phyloP scores from a whole-genome alignment of 495 filamentous ascomycete species.

The Hypoxylon subgilvum region DNA sequence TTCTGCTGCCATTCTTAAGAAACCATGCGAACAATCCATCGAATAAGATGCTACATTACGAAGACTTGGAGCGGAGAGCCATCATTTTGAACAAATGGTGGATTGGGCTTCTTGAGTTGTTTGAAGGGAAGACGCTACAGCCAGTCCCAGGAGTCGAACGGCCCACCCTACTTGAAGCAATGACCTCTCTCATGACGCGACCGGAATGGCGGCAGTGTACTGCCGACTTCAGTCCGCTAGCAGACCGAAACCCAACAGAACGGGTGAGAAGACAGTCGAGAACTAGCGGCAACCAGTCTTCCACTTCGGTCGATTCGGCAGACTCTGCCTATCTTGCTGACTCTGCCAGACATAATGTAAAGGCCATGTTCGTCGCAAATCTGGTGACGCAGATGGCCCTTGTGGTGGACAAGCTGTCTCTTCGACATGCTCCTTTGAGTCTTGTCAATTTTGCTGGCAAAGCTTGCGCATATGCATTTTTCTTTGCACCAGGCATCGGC shows the following conservation, averaged over 20 bases:
- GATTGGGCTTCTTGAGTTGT: constrained; percentile 85
- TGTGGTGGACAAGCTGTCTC: constrained; percentile 89
- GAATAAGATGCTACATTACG: constrained; percentile 66
- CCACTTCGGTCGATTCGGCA: constrained; percentile 64
- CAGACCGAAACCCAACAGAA: constrained; percentile 54
- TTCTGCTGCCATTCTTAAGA: constrained; percentile 83
- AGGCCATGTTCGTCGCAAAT: constrained; percentile 87
- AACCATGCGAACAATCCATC: constrained; percentile 74
- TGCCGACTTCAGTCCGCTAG: constrained; percentile 66
- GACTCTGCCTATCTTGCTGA: constrained; percentile 83
- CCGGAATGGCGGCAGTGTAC: constrained; percentile 86
- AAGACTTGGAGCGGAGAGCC: constrained; percentile 85
- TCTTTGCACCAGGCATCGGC: constrained; percentile 88
- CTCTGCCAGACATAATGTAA: constrained; percentile 92
- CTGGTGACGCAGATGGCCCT: constrained; percentile 85
- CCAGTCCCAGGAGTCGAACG: constrained; percentile 75
- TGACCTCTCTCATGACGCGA: constrained; percentile 85
- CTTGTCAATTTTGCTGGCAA: constrained; percentile 93
- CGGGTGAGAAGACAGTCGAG: constrained; percentile 43
- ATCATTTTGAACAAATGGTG: constrained; percentile 94
- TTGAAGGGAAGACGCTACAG: constrained; percentile 62
- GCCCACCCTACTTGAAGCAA: constrained; percentile 80
- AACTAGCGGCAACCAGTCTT: constrained; percentile 55
- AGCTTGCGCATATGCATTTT: constrained; percentile 93
- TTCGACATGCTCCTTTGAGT: constrained; percentile 87